Base-by-base conservation (phyloP, 257 asterid genomes). In the Ilex asprella region DNA sequence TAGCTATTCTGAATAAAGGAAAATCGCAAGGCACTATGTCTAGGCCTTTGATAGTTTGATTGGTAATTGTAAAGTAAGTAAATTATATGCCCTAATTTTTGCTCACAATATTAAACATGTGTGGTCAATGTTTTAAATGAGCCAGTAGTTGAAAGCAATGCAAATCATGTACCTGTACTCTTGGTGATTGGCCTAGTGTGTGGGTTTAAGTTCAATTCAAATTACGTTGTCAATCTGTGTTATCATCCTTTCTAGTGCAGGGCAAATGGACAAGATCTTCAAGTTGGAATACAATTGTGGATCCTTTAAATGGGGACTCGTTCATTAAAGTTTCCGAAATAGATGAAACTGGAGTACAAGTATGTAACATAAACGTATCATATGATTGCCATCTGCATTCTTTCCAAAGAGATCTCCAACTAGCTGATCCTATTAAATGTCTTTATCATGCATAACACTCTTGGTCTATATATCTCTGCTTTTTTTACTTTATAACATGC, bases 261-360 rank as follows among this genome's bases (percentile, higher is more conserved):
- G 99, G 99, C 2, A 82, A 76, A n/a, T 93, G 99, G 99, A 79
- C 63, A 4, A 64, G 30, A 58, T 75, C 88, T 49, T 81, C 90
- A 30, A 56, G 11, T 55, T 87, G 90, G 91, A 89, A 81, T 70
- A 82, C 86, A 3, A 60, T 93, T 61, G 71, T 78, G 30, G 97
- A 93, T 77, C 96, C 97, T 61, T 76, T 93, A 69, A 93, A 93
- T 64, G 99, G 99, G 56, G 97, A 93, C 62, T 39, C 96, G 4
- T 89, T 93, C 61, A 93, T 93, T 64, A 87, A 78, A 69, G 95
- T 93, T 71, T 69, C 92, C 13, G 97, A 93, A 79, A 86, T 87
- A 58, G 86, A 89, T 70, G 92, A 68, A 55, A 74, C 79, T n/a
- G 97, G 78, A 49, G 67, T 87, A 57, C 82, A 82, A 84, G 99